A percentile compares a stretch with the other conserved stretches of the same genome.
Conservation (phyloP, 148 eudicot species). For the Fagopyrum esculentum region DNA sequence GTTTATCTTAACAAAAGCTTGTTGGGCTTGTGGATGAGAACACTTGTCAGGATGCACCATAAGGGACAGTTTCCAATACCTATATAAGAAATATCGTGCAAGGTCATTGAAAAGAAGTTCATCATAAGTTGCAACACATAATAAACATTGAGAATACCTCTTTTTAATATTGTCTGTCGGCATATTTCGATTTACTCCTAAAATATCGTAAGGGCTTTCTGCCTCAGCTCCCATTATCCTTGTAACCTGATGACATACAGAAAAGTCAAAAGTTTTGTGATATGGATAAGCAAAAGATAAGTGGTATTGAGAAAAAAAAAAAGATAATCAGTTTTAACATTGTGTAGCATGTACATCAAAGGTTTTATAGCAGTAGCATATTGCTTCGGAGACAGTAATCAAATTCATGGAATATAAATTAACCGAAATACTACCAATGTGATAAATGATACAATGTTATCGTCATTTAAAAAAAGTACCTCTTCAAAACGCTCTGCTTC, state of each 20-base stretch:
- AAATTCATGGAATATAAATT: not conserved
- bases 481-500: constrained; percentile 99
- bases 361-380: not conserved
- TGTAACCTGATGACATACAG: constrained; percentile 46
- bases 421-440: not conserved
- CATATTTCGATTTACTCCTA: constrained; percentile 86
- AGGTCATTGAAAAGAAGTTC: not conserved
- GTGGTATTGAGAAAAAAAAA: not conserved
- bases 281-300: not conserved
- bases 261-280: constrained; percentile 9
- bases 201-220: constrained; percentile 78
- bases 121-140: not conserved
- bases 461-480: constrained; percentile 28
- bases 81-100: constrained; percentile 16
- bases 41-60: constrained; percentile 99
- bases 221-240: constrained; percentile 78
- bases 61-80: constrained; percentile 94
- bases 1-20: constrained; percentile 86
- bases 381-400: not conserved
- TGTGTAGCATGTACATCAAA: constrained; percentile 3
- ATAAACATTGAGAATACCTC: constrained; percentile 30
- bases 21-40: constrained; percentile 94
- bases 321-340: not conserved
- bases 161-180: constrained; percentile 72
- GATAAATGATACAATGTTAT: not conserved